These are phyloP conservation scores for Coemansia sp. DNA, from an alignment of 192 early-diverging fungal species.

Conservation along the genomic window DNA sequence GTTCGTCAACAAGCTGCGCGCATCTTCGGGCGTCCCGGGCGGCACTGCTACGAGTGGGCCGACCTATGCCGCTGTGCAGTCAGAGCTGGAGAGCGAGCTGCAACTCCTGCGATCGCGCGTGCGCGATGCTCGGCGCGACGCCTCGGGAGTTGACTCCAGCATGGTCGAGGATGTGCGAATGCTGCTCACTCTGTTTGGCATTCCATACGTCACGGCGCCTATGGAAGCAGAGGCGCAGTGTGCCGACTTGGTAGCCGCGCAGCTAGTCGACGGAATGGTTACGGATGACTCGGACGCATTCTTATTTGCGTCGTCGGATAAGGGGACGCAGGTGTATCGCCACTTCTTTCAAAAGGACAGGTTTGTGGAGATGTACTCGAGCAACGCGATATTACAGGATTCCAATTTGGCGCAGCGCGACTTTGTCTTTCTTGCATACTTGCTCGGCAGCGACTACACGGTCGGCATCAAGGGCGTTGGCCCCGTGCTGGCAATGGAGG, in stretches of 20 bases:
- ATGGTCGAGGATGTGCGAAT: conserved; percentile 63
- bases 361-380: conserved; percentile 85
- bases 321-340: conserved; percentile 67
- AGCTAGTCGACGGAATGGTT: conserved; percentile 91
- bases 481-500: conserved; percentile 87
- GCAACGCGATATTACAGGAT: conserved; percentile 64
- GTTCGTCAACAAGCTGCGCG: conserved; percentile 55
- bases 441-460: conserved; percentile 99
- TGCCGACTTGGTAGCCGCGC: conserved; percentile 63
- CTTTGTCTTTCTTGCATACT: conserved; percentile 82
- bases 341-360: conserved; percentile 93
- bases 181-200: conserved; percentile 87
- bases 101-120: conserved; percentile 32
- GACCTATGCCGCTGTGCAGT: conserved; percentile 20
- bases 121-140: conserved; percentile 36
- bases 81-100: conserved; percentile 37
- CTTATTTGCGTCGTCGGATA: conserved; percentile 77
- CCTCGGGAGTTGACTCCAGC: conserved; percentile 35
- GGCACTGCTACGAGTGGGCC: not conserved
- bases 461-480: conserved; percentile 88
- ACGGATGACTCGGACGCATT: conserved; percentile 99
- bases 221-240: conserved; percentile 99
- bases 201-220: conserved; percentile 91
- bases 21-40: not conserved
- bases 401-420: conserved; percentile 71